Evolutionary conservation across 164 flowering plant species (phyloP), one percentile per base, ranked within the genome.

Genomic region (Chloranthus sessilifolius): DNA sequence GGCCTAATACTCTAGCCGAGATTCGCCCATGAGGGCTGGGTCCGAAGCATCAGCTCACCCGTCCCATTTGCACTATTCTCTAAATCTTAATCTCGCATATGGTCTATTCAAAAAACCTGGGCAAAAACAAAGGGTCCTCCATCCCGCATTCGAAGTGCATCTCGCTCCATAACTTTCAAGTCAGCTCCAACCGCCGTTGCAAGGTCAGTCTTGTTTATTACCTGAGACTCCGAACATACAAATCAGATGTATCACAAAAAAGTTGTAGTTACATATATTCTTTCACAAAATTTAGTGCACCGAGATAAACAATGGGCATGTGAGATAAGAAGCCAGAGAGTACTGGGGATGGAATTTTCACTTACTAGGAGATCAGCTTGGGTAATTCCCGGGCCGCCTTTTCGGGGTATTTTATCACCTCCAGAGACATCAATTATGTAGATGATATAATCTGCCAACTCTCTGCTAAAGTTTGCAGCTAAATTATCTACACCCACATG

Each of bases 331-430:
- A 15, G 31, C 16, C 7, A 41, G 59, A 52, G n/a, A 22, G 36
- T 22, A 53, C 39, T 7, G 48, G 10, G 5, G 1, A 43, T 9
- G 21, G 37, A 25, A 14, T 15, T 20, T 40, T 46, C 15, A 46
- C 80, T 41, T 71, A 92, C 98, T 2, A 92, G 83, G 50, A 91
- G 91, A 58, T 92, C 94, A 53, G 98, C 95, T 70, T 92, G 98
- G 8, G 96, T 92, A 46, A 92, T 92, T 46, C 98, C 98, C 11
- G 98, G 98, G 45, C 98, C 98, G 48, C 98, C 98, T 68, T 92
- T 92, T 29, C 98, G 76, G 39, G 98, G 98, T 28, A 92, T 92
- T 65, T 92, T 92, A 58, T 92, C 98, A 48, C 98, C 98, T 25
- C 58, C 96, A 58, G 98, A 92, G 43, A 92, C 96, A 52, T 92